Evolutionary conservation across 495 filamentous ascomycete species (phyloP).

Genomic region (Aspergillus bridgeri): DNA sequence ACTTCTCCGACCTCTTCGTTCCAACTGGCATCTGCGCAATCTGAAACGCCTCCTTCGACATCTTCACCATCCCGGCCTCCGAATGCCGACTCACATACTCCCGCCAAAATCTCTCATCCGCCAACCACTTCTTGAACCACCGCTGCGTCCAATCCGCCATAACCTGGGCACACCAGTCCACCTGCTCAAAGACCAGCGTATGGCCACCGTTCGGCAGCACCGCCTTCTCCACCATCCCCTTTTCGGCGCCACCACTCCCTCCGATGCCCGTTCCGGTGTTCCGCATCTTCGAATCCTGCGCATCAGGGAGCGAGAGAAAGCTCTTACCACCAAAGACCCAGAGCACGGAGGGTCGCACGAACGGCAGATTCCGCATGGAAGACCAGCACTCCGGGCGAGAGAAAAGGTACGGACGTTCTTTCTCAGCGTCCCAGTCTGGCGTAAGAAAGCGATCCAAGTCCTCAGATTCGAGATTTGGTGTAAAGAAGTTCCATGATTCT

Average conservation of each 20-base stretch:
- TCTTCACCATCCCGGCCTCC: conserved; percentile 16
- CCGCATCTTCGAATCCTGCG: conserved; percentile 55
- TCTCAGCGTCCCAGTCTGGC: conserved; percentile 41
- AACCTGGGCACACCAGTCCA: conserved; percentile 40
- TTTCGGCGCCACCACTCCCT: conserved; percentile 61
- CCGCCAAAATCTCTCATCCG: conserved; percentile 15
- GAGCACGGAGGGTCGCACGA: conserved; percentile 59
- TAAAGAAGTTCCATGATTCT: conserved; percentile 44
- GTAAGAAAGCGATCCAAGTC: conserved; percentile 49
- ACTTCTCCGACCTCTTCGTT: not conserved
- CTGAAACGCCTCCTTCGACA: conserved; percentile 12
- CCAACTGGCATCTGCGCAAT: conserved; percentile 2
- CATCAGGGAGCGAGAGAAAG: conserved; percentile 43
- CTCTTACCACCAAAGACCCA: conserved; percentile 65
- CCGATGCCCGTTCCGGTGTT: conserved; percentile 60
- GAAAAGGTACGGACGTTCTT: conserved; percentile 12
- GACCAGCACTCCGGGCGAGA: conserved; percentile 29
- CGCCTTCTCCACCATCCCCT: conserved; percentile 56
- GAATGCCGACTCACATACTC: conserved; percentile 18
- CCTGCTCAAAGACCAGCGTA: conserved; percentile 65
- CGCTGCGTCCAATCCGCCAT: conserved; percentile 16
- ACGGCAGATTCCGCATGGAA: conserved; percentile 52
- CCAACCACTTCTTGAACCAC: conserved; percentile 17
- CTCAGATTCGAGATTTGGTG: conserved; percentile 19
- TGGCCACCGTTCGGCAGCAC: conserved; percentile 60